Conservation (phyloP, 108 stramenopile species). For the Nitzschia putrida region DNA sequence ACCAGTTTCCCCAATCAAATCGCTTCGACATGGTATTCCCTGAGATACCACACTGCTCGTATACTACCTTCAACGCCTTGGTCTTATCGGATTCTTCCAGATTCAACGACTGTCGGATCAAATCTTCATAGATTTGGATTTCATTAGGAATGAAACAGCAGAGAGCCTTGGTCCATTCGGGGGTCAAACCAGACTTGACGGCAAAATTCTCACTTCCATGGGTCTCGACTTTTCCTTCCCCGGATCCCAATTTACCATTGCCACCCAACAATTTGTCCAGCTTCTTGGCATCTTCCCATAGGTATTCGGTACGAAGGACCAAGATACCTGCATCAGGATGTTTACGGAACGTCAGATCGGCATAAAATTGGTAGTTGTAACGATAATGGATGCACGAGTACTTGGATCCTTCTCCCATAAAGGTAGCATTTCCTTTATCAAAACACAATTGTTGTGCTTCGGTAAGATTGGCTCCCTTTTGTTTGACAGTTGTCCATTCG, state of each 20-base stretch:
- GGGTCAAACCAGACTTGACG: neutral
- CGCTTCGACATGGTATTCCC: too few relatives aligned
- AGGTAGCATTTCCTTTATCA: neutral
- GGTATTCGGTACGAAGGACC: constrained; percentile 14
- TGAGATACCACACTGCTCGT: neutral
- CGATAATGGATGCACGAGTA: neutral
- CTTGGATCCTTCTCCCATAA: neutral
- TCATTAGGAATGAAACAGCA: constrained; percentile 9
- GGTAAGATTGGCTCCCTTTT: neutral
- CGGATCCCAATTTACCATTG: neutral
- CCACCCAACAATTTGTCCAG: constrained; percentile 1
- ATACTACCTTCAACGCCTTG: constrained; percentile 2
- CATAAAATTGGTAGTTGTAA: constrained; percentile 6
- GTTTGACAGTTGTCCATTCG: neutral
- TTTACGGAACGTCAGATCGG: neutral
- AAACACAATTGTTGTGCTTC: neutral
- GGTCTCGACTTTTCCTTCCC: neutral
- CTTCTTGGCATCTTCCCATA: constrained; percentile 8
- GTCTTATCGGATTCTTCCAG: constrained; percentile 8
- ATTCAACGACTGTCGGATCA: constrained; percentile 14
- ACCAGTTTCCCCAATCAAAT: too few relatives aligned
- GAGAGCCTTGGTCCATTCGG: neutral
- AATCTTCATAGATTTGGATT: constrained; percentile 12
- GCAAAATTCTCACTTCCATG: constrained; percentile 11
- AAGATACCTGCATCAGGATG: neutral